phyloP scores from a whole-genome alignment of 345 rosid species.

The Nephelium lappaceum region DNA sequence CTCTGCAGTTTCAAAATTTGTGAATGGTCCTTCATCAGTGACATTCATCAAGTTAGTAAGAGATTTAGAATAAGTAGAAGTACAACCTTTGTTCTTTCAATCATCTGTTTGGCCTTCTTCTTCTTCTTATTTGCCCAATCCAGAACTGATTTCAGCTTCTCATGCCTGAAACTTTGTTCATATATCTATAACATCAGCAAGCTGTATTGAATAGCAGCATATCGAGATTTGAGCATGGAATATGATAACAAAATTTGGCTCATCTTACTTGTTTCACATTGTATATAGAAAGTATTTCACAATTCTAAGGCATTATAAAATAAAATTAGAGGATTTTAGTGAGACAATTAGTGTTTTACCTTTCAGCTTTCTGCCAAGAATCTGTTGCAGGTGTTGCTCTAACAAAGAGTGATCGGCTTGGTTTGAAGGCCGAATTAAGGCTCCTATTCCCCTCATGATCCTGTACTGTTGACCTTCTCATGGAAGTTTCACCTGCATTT shows the following conservation, averaged over 20 bases:
- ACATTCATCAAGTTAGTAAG: too few relatives aligned
- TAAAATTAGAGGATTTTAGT: too few relatives aligned
- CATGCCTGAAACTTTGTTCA: slow-evolving; percentile 13
- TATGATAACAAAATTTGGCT: too few relatives aligned
- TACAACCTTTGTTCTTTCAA: slow-evolving; percentile 3
- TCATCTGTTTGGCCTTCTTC: background rate
- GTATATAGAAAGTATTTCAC: too few relatives aligned
- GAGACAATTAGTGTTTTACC: slow-evolving; percentile 6
- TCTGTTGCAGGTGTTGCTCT: slow-evolving; percentile 14
- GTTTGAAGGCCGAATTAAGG: background rate
- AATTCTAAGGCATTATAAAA: too few relatives aligned
- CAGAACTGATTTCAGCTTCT: slow-evolving; percentile 23
- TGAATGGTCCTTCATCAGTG: too few relatives aligned
- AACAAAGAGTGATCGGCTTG: slow-evolving; percentile 4
- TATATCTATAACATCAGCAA: background rate
- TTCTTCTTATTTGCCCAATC: slow-evolving; percentile 23
- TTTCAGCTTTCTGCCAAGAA: slow-evolving; percentile 9
- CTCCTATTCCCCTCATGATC: slow-evolving; percentile 5
- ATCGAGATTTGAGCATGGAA: too few relatives aligned
- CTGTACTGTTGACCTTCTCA: slow-evolving; percentile 9
- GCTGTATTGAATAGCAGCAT: too few relatives aligned
- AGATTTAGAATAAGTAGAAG: too few relatives aligned
- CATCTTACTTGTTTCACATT: too few relatives aligned
- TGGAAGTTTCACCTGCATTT: slow-evolving; percentile 15
- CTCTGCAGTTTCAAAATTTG: background rate